Evolutionary conservation across 495 filamentous ascomycete genomes (phyloP).

Genomic region (Hypoxylon subgilvum): DNA sequence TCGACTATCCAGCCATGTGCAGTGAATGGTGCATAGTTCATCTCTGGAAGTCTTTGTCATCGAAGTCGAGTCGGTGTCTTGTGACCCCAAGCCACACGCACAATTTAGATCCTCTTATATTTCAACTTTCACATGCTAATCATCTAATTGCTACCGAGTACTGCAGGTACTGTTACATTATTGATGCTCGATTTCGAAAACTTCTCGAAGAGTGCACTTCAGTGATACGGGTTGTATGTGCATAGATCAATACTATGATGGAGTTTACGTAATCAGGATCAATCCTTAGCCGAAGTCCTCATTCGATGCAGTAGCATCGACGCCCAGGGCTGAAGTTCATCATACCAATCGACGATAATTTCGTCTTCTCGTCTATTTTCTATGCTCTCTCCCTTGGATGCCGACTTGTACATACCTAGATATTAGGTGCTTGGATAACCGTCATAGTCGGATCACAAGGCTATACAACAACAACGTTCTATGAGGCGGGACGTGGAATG

Average conservation of each 20-base stretch:
- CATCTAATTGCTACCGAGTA: not conserved
- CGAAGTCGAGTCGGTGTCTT: not conserved
- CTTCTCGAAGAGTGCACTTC: conserved; percentile 14
- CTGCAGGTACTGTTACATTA: conserved; percentile 19
- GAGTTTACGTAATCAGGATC: too few species aligned
- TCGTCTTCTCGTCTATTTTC: too few species aligned
- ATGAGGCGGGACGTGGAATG: conserved; percentile 18
- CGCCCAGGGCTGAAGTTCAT: too few species aligned
- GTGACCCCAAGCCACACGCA: conserved; percentile 20
- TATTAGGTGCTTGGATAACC: not conserved
- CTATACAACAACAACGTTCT: not conserved
- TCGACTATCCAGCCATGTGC: not conserved
- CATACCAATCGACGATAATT: too few species aligned
- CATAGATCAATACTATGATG: too few species aligned
- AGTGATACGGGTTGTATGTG: not conserved
- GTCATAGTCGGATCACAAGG: not conserved
- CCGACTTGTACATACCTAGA: not conserved
- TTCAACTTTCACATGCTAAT: conserved; percentile 27
- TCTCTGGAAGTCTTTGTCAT: not conserved
- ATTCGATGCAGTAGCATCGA: too few species aligned
- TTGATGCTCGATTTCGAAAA: conserved; percentile 5
- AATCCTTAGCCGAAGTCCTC: too few species aligned
- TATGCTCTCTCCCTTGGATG: not conserved
- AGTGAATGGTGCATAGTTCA: not conserved
- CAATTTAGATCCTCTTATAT: not conserved